Evolutionary conservation across 495 filamentous ascomycete genomes (phyloP), one percentile per base, ranked within the genome.

Genomic region (Jackrogersella minutella): DNA sequence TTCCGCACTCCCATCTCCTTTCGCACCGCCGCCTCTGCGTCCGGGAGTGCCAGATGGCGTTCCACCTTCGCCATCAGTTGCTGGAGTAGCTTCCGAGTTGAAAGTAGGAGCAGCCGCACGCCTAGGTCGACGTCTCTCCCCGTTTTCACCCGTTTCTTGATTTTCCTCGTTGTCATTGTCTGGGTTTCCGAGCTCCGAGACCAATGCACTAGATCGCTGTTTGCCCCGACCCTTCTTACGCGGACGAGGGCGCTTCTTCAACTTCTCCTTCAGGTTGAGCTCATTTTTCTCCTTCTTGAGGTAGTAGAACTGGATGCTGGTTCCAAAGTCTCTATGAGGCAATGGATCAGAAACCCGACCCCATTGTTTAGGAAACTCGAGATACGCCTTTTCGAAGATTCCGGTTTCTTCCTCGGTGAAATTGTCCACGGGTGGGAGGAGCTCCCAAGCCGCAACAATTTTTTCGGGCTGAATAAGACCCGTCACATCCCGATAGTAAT

Each of bases 241-340:
- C 56, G 85, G 86, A 49, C 85, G 88, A 24, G 86, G 88, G 76
- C 88, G 86, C 59, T 87, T 89, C 77, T 87, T 93, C 24, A 91
- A 79, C 73, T 90, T 91, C 33, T 91, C 90, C 76, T 97, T 96
- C 70, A 97, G 94, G 58, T 92, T 92, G 21, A 88, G 87, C 58
- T 88, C 85, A 70, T 91, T 88, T 76, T 99, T 99, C 77, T 91
- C 90, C 76, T 96, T 96, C 57, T 90, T 97, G 64, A 93, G 85
- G 76, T 99, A 99, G 75, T 99, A 98, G 75, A 98, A 96, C 66
- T 92, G 83, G 66, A 99, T 97, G 73, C 91, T 96, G 47, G 93
- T 87, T 66, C 90, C 87, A 77, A 90, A 95, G 66, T 89, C 88
- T 14, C 93, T 88, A 17, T 84, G 81, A 9, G 87, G 83, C 10